Evolutionary conservation across 1,284 basidiomycete genomes (phyloP), one percentile per base, ranked within the genome.

Genomic region (Takashimella tepidaria): DNA sequence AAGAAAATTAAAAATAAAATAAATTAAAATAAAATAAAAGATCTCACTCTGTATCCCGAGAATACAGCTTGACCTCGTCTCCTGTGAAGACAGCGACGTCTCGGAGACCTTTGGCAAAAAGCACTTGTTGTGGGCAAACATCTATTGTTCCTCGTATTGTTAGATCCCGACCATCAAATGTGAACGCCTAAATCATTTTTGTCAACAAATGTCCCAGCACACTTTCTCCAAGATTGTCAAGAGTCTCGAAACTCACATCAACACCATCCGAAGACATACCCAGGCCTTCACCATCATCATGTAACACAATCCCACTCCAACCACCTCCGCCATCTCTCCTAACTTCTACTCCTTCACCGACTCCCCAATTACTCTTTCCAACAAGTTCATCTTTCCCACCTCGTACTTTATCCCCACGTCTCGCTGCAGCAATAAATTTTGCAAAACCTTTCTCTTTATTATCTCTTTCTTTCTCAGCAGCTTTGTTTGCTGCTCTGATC

Each of bases 261-360:
- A 70, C 51, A 11, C 60, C 52, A n/a, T 57, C 57, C 16, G 59
- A 58, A 3, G 47, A 54, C 21, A 64, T 49, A 1, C 70, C 70
- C 1, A 64, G 23, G 4, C 70, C 72, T 21, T 67, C 56, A 8
- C 68, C 68, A 23, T 59, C 49, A 8, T 54, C 55, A 12, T 59
- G 47, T 3, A 74, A 24, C 1, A 26, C 26, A 1, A 74, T 56
- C 10, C 54, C 55, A 1, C 20, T 44, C 72, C 72, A 74, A 27
- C 55, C 51, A 1, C 66, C 67, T 40, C 65, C 67, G 5, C 69
- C 70, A 43, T 70, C 63, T 21, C 69, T 55, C 47, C 66, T 63
- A 3, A 72, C 63, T 47, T 74, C 72, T 5, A 49, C 49, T 0
- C 69, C 68, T 24, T 67, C 66, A 4, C 67, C 69, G 1, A 74